Conservation (phyloP, 2,329 filamentous ascomycete genomes). For the Aspergillus ruber region DNA sequence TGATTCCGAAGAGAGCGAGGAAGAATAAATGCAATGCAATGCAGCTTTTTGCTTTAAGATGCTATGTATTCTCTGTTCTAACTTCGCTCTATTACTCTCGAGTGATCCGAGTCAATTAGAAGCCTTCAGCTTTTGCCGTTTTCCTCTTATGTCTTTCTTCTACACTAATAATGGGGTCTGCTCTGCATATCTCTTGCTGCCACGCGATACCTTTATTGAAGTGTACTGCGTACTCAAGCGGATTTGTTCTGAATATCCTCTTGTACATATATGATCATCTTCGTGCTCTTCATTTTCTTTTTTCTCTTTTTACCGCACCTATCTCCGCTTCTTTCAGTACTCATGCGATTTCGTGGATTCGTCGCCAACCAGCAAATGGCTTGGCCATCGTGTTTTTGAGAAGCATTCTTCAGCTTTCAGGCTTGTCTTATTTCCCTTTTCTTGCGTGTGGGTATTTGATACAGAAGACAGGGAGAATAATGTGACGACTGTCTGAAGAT, state of each 20-base stretch:
- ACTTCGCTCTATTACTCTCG: not conserved
- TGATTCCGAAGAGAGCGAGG: constrained; percentile 45
- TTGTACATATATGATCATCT: not conserved
- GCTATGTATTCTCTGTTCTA: constrained; percentile 15
- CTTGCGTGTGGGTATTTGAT: not conserved
- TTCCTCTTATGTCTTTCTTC: constrained; percentile 5
- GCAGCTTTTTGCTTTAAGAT: constrained; percentile 13
- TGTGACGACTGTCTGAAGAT: not conserved
- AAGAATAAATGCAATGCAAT: constrained; percentile 32
- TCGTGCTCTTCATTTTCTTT: constrained; percentile 1
- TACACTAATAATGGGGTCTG: constrained; percentile 6
- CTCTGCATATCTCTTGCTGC: constrained; percentile 4
- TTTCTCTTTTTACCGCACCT: constrained; percentile 4
- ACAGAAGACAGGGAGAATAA: not conserved
- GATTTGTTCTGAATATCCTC: not conserved
- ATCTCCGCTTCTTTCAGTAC: constrained; percentile 1
- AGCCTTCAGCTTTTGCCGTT: not conserved
- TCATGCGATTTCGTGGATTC: constrained; percentile 1
- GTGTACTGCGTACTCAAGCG: not conserved
- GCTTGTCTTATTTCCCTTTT: not conserved
- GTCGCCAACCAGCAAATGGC: too few relatives aligned
- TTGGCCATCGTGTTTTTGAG: too few relatives aligned
- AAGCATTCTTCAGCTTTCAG: not conserved
- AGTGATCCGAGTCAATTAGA: not conserved
- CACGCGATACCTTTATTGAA: not conserved